These are phyloP conservation scores for Drechmeria coniospora DNA, from an alignment of 2,329 filamentous ascomycete genomes.

Conservation along the genomic window DNA sequence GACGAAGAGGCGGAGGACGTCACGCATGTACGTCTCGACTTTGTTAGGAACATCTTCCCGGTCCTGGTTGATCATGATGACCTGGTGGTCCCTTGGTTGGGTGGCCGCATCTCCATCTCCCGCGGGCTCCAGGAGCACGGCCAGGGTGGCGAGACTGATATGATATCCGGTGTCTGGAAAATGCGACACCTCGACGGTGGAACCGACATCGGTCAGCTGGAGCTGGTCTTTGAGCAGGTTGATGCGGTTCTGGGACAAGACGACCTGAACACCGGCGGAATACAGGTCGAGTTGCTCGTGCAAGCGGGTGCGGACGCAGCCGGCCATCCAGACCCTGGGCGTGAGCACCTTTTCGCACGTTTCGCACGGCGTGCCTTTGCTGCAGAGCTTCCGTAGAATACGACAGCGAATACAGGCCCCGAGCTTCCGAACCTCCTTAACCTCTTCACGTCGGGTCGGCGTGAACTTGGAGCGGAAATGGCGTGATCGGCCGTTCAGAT, in stretches of 20 bases:
- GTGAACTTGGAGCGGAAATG: constrained; percentile 43
- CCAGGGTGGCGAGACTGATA: constrained; percentile 22
- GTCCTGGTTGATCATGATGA: constrained; percentile 45
- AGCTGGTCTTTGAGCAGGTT: constrained; percentile 37
- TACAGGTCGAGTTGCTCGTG: constrained; percentile 48
- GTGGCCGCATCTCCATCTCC: constrained; percentile 19
- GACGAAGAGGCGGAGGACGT: constrained; percentile 41
- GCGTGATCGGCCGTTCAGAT: constrained; percentile 31
- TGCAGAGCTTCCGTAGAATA: constrained; percentile 51
- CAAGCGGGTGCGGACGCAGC: constrained; percentile 46
- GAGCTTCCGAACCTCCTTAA: constrained; percentile 48
- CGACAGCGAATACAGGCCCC: constrained; percentile 52
- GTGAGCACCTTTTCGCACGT: constrained; percentile 48
- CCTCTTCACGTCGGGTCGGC: constrained; percentile 43
- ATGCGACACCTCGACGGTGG: constrained; percentile 41
- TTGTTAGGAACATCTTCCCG: constrained; percentile 43
- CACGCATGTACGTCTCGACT: constrained; percentile 45
- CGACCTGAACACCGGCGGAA: constrained; percentile 47
- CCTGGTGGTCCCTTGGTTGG: constrained; percentile 18
- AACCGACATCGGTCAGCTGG: constrained; percentile 30
- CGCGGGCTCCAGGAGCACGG: constrained; percentile 18
- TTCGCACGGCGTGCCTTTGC: constrained; percentile 46
- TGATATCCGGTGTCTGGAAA: constrained; percentile 36
- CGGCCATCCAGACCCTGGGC: constrained; percentile 48
- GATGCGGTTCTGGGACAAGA: constrained; percentile 43